Percentiles rank a stretch among this genome's conserved stretches.
Conservation (phyloP, 768 basidiomycete genomes). For the Rhodosporidiobolus sp. region DNA sequence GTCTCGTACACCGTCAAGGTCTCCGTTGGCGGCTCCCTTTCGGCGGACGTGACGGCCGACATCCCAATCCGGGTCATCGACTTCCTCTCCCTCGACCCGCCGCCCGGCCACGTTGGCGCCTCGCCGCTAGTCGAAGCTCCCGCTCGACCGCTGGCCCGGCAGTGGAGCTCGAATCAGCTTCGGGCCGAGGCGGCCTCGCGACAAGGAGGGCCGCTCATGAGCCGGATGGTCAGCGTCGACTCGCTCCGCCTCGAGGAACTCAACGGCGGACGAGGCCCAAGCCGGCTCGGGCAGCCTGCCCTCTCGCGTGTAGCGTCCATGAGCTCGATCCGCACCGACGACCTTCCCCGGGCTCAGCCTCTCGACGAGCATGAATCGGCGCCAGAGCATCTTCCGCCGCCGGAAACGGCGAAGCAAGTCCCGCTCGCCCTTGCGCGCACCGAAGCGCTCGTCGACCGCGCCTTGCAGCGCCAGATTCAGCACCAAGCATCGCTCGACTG, state of each 20-base stretch:
- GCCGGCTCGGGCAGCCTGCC: neutral
- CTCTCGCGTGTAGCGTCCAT: constrained; percentile 26
- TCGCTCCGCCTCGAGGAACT: constrained; percentile 31
- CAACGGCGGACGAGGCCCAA: constrained; percentile 21
- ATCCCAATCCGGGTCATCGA: constrained; percentile 75
- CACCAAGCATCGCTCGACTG: constrained; percentile 45
- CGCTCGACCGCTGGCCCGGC: constrained; percentile 11
- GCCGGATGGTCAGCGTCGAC: constrained; percentile 30
- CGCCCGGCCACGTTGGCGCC: constrained; percentile 52
- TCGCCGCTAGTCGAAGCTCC: constrained; percentile 19
- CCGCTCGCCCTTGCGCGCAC: neutral
- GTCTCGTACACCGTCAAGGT: constrained; percentile 70
- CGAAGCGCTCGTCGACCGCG: constrained; percentile 22
- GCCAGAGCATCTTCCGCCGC: neutral
- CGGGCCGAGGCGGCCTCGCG: neutral
- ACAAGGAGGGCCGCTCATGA: neutral
- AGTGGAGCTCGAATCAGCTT: constrained; percentile 30
- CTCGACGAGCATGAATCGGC: neutral
- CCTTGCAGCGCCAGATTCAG: constrained; percentile 30
- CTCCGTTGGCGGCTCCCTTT: constrained; percentile 60
- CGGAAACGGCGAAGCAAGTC: too few species aligned
- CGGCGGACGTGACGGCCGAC: constrained; percentile 65
- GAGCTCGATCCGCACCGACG: constrained; percentile 17
- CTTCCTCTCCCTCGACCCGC: constrained; percentile 81
- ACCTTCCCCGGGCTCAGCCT: neutral